A percentile compares a stretch with the other conserved stretches of the same genome.
Conservation (phyloP, 2,329 filamentous ascomycete genomes). For the Ascochyta rabiei region DNA sequence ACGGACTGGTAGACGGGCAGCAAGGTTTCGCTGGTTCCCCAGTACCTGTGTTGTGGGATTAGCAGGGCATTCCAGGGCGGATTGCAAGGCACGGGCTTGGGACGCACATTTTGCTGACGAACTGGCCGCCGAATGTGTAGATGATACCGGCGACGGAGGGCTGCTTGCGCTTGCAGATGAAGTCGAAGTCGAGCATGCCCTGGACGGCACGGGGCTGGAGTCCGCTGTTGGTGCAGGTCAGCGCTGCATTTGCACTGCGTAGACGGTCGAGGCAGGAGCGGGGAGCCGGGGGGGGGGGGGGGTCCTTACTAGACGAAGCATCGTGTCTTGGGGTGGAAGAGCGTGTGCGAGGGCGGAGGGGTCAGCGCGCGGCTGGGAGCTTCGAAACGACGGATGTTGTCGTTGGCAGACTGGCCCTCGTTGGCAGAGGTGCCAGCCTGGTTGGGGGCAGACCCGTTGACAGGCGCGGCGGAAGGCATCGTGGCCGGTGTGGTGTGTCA, state of each 20-base stretch:
- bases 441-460: constrained; percentile 41
- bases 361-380: constrained; percentile 91
- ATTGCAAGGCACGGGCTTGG: constrained; percentile 24
- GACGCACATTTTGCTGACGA: constrained; percentile 96
- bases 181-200: constrained; percentile 92
- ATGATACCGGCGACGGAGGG: constrained; percentile 99
- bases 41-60: constrained; percentile 67
- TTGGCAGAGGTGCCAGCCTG: constrained; percentile 40
- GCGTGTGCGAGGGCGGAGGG: constrained; percentile 83
- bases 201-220: constrained; percentile 82
- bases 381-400: constrained; percentile 97
- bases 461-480: constrained; percentile 53
- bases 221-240: constrained; percentile 61
- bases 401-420: constrained; percentile 75
- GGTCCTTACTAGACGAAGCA: constrained; percentile 90
- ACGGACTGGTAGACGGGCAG: constrained; percentile 97
- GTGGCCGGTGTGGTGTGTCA: constrained; percentile 38
- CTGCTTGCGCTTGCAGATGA: constrained; percentile 98
- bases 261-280: not conserved
- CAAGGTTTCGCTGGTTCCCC: constrained; percentile 98
- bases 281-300: constrained; percentile 6
- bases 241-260: constrained; percentile 7
- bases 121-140: constrained; percentile 99
- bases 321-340: constrained; percentile 99
- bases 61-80: constrained; percentile 15